Evolutionary conservation across 108 stramenopile genomes (phyloP).

Genomic region (Skeletonema grethae): DNA sequence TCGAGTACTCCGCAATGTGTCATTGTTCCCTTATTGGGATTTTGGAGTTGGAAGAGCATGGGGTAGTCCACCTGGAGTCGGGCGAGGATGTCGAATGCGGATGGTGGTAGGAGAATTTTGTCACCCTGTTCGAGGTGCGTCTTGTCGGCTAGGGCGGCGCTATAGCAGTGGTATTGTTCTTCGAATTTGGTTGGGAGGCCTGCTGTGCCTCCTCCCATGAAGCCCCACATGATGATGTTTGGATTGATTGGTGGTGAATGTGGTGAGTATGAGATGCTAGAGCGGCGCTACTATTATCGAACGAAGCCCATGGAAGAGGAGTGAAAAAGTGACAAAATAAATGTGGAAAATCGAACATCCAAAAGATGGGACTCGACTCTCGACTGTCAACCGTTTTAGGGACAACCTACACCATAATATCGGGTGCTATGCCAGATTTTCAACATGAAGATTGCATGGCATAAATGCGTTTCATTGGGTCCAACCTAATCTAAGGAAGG

Average conservation of each 20-base stretch:
- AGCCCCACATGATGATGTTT: constrained; percentile 25
- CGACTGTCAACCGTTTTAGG: no score
- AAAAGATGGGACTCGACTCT: no score
- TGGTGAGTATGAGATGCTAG: not conserved
- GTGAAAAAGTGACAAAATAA: no score
- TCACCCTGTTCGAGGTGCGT: constrained; percentile 92
- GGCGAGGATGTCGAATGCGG: constrained; percentile 96
- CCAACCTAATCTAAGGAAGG: no score
- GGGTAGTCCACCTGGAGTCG: constrained; percentile 93
- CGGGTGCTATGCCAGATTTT: no score
- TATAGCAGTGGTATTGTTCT: constrained; percentile 93
- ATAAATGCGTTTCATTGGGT: no score
- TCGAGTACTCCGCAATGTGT: constrained; percentile 98
- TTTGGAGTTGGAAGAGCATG: constrained; percentile 88
- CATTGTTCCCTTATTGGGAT: constrained; percentile 54
- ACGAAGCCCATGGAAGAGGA: not conserved
- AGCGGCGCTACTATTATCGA: not conserved
- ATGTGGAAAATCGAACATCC: no score
- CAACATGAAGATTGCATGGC: no score
- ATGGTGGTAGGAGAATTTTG: constrained; percentile 97
- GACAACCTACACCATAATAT: no score
- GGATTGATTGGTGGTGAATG: not conserved
- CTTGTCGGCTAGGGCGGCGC: constrained; percentile 90
- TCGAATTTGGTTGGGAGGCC: constrained; percentile 61
- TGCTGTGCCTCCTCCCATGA: constrained; percentile 33